These are phyloP conservation scores for Mortierella sp. DNA, from an alignment of 371 early-diverging fungal species.

Conservation along the genomic window DNA sequence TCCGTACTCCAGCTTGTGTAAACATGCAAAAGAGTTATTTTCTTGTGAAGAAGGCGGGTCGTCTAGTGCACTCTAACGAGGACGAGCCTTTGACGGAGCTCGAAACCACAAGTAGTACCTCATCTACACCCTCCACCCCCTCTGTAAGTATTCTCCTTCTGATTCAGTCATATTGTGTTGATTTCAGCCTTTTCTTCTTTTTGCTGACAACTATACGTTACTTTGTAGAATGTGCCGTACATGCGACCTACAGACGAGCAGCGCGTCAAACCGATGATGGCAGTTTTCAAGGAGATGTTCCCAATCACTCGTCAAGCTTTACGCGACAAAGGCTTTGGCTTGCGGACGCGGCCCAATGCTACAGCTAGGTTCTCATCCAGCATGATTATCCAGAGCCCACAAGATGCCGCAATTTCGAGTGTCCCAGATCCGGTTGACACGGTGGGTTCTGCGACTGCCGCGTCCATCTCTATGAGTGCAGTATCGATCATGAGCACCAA, in stretches of 20 bases:
- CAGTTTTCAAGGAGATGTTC: constrained; percentile 53
- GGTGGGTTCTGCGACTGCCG: constrained; percentile 19
- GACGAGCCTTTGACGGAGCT: constrained; percentile 51
- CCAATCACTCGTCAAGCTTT: constrained; percentile 49
- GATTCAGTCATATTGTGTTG: not conserved
- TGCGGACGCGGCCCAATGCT: constrained; percentile 47
- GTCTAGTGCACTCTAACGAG: constrained; percentile 48
- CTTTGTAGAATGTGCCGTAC: constrained; percentile 33
- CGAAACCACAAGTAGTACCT: constrained; percentile 21
- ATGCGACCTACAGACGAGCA: constrained; percentile 40
- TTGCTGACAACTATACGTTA: not conserved
- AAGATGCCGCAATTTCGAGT: constrained; percentile 15
- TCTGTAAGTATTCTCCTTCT: not conserved
- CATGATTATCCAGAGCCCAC: constrained; percentile 31
- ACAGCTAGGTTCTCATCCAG: constrained; percentile 44
- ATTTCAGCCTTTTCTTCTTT: not conserved
- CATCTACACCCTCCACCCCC: not conserved
- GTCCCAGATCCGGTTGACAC: constrained; percentile 14
- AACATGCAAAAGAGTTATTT: constrained; percentile 57
- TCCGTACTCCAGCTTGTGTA: constrained; percentile 52
- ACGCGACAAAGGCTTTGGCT: constrained; percentile 55
- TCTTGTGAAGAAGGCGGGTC: constrained; percentile 51
- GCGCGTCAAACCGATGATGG: constrained; percentile 50
- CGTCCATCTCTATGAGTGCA: constrained; percentile 32
- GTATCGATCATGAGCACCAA: constrained; percentile 32